Evolutionary conservation across 345 rosid genomes (phyloP).

Genomic region (Barbarea vulgaris): DNA sequence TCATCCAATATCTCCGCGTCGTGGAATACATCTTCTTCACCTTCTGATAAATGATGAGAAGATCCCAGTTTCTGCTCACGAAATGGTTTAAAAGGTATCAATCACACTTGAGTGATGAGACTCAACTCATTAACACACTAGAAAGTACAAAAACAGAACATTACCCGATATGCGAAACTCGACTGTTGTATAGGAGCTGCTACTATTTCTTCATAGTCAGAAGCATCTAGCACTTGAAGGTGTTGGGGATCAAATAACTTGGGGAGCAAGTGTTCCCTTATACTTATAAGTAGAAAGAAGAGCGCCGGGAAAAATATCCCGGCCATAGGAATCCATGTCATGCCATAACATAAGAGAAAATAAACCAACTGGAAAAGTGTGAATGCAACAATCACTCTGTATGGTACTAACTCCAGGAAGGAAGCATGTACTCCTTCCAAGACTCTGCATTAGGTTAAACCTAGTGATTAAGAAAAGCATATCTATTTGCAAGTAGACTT

Average conservation of each 20-base stretch:
- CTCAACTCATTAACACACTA: neutral
- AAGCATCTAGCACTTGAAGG: constrained; percentile 63
- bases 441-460: constrained; percentile 46
- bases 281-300: constrained; percentile 70
- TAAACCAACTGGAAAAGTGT: constrained; percentile 67
- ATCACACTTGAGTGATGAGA: constrained; percentile 5
- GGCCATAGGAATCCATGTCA: constrained; percentile 86
- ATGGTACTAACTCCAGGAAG: constrained; percentile 69
- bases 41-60: constrained; percentile 43
- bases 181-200: constrained; percentile 40
- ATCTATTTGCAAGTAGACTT: neutral
- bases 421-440: constrained; percentile 56
- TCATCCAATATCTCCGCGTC: constrained; percentile 77
- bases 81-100: neutral
- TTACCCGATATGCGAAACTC: constrained; percentile 37
- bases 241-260: constrained; percentile 48
- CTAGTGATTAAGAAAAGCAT: neutral
- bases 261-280: constrained; percentile 75
- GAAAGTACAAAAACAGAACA: neutral
- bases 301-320: constrained; percentile 81
- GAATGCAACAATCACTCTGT: constrained; percentile 53
- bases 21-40: constrained; percentile 38
- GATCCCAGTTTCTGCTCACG: constrained; percentile 37
- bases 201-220: constrained; percentile 61
- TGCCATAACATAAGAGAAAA: constrained; percentile 65